phyloP scores from a whole-genome alignment of 2,329 filamentous ascomycete genomes.

The Sclerotiophoma versabilis region DNA sequence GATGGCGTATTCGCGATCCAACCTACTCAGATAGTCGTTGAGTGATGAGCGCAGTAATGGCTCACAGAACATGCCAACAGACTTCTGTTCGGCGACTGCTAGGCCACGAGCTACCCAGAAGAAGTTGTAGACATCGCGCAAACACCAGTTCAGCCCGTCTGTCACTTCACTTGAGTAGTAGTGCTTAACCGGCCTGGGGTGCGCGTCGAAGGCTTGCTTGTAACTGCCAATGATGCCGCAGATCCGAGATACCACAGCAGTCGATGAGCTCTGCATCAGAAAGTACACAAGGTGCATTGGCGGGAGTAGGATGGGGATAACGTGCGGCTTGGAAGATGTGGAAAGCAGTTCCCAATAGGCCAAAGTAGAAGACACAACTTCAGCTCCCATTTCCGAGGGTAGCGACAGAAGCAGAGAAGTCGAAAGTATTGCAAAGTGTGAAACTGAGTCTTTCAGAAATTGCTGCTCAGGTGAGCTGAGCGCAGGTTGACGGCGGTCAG shows the following conservation, averaged over 20 bases:
- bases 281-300: constrained; percentile 72
- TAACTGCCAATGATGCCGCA: constrained; percentile 74
- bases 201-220: constrained; percentile 75
- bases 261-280: constrained; percentile 70
- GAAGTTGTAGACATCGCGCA: constrained; percentile 88
- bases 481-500: constrained; percentile 12
- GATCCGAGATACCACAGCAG: constrained; percentile 70
- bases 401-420: constrained; percentile 41
- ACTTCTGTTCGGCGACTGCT: constrained; percentile 66
- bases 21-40: constrained; percentile 50
- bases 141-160: constrained; percentile 78
- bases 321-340: constrained; percentile 32
- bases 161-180: constrained; percentile 41
- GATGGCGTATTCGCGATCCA: constrained; percentile 51
- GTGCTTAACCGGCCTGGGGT: constrained; percentile 55
- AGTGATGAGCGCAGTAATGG: constrained; percentile 54
- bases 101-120: constrained; percentile 80
- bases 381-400: constrained; percentile 33
- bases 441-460: constrained; percentile 42
- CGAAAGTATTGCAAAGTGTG: constrained; percentile 42
- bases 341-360: constrained; percentile 74
- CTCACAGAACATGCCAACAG: constrained; percentile 61
- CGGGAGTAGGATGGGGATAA: constrained; percentile 72
- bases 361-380: constrained; percentile 61
- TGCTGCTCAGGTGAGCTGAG: constrained; percentile 50